These are phyloP conservation scores for Salisapilia sapeloensis DNA, from an alignment of 352 stramenopile species.

Conservation along the genomic window DNA sequence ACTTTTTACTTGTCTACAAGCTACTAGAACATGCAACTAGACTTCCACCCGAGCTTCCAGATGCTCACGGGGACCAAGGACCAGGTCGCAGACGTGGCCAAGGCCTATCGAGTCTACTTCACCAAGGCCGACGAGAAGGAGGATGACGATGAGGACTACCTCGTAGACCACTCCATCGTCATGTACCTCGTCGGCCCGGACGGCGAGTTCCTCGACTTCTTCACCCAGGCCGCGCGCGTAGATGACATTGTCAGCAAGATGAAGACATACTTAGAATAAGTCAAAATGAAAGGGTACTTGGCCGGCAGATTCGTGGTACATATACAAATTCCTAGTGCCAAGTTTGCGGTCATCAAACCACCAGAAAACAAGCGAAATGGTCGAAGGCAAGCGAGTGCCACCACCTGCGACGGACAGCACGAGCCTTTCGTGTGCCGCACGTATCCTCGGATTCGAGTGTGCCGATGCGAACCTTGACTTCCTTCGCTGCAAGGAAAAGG, in stretches of 20 bases:
- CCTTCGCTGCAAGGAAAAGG: constrained; percentile 73
- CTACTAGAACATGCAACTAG: constrained; percentile 10
- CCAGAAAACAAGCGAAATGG: constrained; percentile 10
- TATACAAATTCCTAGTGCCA: too few species aligned
- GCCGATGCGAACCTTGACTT: constrained; percentile 72
- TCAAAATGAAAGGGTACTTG: too few species aligned
- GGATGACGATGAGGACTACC: constrained; percentile 95
- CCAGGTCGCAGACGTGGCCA: constrained; percentile 93
- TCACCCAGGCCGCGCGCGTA: constrained; percentile 93
- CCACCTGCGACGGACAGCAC: constrained; percentile 77
- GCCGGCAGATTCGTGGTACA: too few species aligned
- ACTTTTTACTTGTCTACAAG: background rate
- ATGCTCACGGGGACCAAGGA: constrained; percentile 87
- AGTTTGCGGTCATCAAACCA: constrained; percentile 4
- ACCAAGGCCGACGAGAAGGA: constrained; percentile 92
- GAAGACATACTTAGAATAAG: constrained; percentile 40
- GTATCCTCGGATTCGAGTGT: constrained; percentile 70
- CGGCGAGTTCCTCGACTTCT: constrained; percentile 98
- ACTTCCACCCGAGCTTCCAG: constrained; percentile 76
- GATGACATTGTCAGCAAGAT: constrained; percentile 93
- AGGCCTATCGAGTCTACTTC: constrained; percentile 98
- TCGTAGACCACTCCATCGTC: constrained; percentile 99
- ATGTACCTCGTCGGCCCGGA: constrained; percentile 96
- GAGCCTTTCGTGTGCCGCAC: constrained; percentile 70
- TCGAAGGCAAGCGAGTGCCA: constrained; percentile 29